Evolutionary conservation across 2,329 filamentous ascomycete species (phyloP).

Genomic region (Phialocephala subalpina): DNA sequence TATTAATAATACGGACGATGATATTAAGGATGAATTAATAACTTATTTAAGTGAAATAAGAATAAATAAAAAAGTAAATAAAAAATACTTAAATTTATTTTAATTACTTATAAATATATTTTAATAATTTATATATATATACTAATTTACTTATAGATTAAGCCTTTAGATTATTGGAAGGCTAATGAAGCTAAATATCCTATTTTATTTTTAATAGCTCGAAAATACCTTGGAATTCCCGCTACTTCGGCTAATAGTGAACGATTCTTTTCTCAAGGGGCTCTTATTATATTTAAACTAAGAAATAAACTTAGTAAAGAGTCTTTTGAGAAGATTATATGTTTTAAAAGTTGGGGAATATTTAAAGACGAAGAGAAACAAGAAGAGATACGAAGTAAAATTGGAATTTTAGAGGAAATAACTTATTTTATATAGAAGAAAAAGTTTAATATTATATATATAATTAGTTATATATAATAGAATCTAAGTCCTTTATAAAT

Average conservation of each 20-base stretch:
- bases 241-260: slow-evolving; percentile 4
- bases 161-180: not conserved
- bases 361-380: too few species aligned
- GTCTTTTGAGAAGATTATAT: not conserved
- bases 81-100: too few species aligned
- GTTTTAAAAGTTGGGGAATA: too few species aligned
- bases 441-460: slow-evolving; percentile 10
- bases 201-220: slow-evolving; percentile 12
- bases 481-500: slow-evolving; percentile 4
- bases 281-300: not conserved
- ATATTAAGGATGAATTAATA: too few species aligned
- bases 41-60: too few species aligned
- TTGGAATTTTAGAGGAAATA: not conserved
- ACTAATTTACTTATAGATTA: too few species aligned
- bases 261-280: slow-evolving; percentile 12
- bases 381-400: too few species aligned
- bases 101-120: too few species aligned
- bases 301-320: slow-evolving; percentile 12
- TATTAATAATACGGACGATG: too few species aligned
- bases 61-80: too few species aligned
- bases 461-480: slow-evolving; percentile 3
- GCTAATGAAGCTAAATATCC: slow-evolving; percentile 11
- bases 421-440: slow-evolving; percentile 2
- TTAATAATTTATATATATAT: too few species aligned
- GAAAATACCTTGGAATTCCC: not conserved